Evolutionary conservation across 2,329 filamentous ascomycete species (phyloP), one percentile per base, ranked within the genome.

Genomic region (Talaromyces sp.): DNA sequence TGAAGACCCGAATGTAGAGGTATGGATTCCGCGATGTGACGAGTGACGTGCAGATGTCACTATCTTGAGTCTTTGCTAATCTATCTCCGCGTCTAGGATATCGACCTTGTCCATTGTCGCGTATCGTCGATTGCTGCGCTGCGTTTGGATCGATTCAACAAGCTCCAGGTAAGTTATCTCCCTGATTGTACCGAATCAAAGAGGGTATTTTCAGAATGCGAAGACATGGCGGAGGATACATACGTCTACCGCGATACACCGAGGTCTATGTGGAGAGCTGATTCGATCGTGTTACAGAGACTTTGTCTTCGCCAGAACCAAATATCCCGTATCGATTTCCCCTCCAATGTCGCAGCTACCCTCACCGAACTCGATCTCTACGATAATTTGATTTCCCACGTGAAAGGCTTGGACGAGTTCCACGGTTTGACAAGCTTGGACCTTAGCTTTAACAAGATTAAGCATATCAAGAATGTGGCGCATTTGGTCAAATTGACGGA

Each of bases 361-460:
- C 78, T 99, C 36, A 77, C 84, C 65, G 94, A 99, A 55, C 82
- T 99, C 46, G 94, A 99, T 66, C 82, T 99, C 54, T 99, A 99
- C 78, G 94, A 99, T 76, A 99, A 99, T 73, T 82, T 96, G 16
- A 91, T 99, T 64, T 84, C 86, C 10, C 91, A 96, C 72, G 85
- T 97, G 73, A 86, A 87, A 61, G 90, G 90, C 27, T 82, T 99
- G 41, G 91, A 97, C 49, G 80, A 85, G 41, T 84, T 97, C 52
- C 84, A 81, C 11, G 81, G 89, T 56, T 82, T 99, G 49, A 90
- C 83, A 5, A 88, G 79, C 51, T 84, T 99, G 49, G 94, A 99
- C 70, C 81, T 99, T 47, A 95, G 90, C 72, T 99, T 97, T 83
- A 99, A 99, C 80, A 97, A 97, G 79, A 93, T 99, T 78, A 97